Base-by-base conservation (phyloP, 169 alveolate species). In the Condylostoma magnum region DNA sequence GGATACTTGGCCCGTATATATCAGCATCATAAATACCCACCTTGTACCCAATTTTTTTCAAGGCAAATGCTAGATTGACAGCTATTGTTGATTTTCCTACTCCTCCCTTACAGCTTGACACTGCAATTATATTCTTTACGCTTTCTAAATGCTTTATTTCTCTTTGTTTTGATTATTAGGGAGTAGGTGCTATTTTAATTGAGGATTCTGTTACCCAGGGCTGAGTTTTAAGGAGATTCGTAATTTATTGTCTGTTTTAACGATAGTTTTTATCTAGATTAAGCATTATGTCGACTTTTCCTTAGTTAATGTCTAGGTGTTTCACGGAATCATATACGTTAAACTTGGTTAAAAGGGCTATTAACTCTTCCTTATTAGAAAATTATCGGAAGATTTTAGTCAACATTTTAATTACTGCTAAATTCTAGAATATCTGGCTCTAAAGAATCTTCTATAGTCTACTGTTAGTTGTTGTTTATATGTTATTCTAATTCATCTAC, bases 61-160 rank as follows among this genome's bases (percentile, higher is more conserved):
- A 73, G 30, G 96, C 80, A 70, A 83, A 91, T 15, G 99, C 95
- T 48, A 95, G 76, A 60, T 95, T 94, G 2, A 96, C 88, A 0
- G 98, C 95, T 3, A 94, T 90, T 3, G 99, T 94, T 2, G 99
- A 95, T 83, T 97, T 97, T 15, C 99, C 99, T 2, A 97, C 99
- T 43, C 99, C 99, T 37, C 99, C 99, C 85, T 97, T 97, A 48
- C 99, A 96, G 63, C 98, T 89, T 18, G 96, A 90, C 2, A 97
- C 93, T 33, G 98, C 98, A 3, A 97, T 79, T 50, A 97, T 90
- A 27, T 94, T 90, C 52, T 89, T 89, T 12, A 95, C 92, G 28
- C 76, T 67, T 18, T 68, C 12, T 8, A 95, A 82, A 52, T 90
- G 81, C 10, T 46, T 55, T 47, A 72, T 86, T n/a, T 73, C 79